phyloP scores from a whole-genome alignment of 2,329 filamentous ascomycete genomes.

The Paecilomyces sp. region DNA sequence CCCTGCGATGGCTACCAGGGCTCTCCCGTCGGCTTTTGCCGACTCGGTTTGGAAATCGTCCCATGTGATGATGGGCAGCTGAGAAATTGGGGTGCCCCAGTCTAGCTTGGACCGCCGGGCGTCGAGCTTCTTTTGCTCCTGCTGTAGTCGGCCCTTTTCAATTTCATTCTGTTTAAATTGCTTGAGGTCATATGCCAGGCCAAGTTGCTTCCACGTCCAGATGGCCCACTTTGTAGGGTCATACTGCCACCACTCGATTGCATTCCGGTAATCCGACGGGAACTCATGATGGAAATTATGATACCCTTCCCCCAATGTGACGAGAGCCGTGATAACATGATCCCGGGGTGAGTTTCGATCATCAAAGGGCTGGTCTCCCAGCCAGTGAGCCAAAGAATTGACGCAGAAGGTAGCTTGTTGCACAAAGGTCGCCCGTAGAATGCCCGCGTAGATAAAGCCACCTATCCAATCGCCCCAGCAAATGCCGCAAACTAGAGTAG shows the following conservation, averaged over 20 bases:
- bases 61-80: slow-evolving; percentile 79
- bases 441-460: slow-evolving; percentile 77
- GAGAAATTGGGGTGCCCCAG: slow-evolving; percentile 79
- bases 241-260: slow-evolving; percentile 85
- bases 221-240: slow-evolving; percentile 89
- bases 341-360: slow-evolving; percentile 88
- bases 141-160: slow-evolving; percentile 83
- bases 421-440: slow-evolving; percentile 80
- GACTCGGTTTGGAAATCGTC: slow-evolving; percentile 70
- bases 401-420: slow-evolving; percentile 92
- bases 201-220: slow-evolving; percentile 75
- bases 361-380: slow-evolving; percentile 86
- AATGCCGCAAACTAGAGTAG: slow-evolving; percentile 66
- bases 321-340: slow-evolving; percentile 76
- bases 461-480: slow-evolving; percentile 76
- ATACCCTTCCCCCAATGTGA: slow-evolving; percentile 82
- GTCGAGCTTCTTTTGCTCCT: slow-evolving; percentile 87
- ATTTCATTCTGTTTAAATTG: slow-evolving; percentile 89
- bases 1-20: slow-evolving; percentile 69
- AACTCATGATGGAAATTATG: slow-evolving; percentile 97
- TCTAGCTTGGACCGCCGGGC: slow-evolving; percentile 75
- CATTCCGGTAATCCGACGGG: slow-evolving; percentile 87
- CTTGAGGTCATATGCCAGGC: slow-evolving; percentile 80
- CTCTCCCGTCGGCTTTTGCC: slow-evolving; percentile 64
- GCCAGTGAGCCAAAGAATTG: slow-evolving; percentile 85